Evolutionary conservation across 1,284 basidiomycete species (phyloP).

Genomic region (Wallemia mellicola): DNA sequence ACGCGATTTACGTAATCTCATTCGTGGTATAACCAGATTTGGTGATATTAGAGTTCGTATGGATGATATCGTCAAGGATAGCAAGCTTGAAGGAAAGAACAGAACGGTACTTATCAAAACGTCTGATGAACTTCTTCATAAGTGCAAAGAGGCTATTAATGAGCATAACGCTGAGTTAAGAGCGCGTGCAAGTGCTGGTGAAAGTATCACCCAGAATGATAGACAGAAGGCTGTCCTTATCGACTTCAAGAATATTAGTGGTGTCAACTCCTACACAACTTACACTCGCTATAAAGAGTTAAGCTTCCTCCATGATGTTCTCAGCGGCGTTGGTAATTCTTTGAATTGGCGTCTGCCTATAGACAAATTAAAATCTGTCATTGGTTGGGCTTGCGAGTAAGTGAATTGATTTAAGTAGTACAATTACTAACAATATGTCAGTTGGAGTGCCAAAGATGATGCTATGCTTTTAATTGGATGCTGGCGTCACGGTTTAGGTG

Average conservation of each 20-base stretch:
- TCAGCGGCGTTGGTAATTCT: conserved; percentile 31
- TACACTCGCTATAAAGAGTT: conserved; percentile 70
- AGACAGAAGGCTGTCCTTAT: conserved; percentile 63
- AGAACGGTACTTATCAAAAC: conserved; percentile 68
- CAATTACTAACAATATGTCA: conserved; percentile 82
- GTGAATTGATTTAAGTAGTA: conserved; percentile 26
- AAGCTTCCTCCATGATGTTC: conserved; percentile 54
- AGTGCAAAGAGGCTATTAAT: conserved; percentile 54
- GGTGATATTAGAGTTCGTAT: conserved; percentile 87
- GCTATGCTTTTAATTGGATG: conserved; percentile 81
- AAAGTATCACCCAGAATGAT: conserved; percentile 27
- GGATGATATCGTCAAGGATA: conserved; percentile 68
- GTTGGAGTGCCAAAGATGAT: conserved; percentile 80
- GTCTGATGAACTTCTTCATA: conserved; percentile 67
- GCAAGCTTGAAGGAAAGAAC: conserved; percentile 87
- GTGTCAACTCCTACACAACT: conserved; percentile 93
- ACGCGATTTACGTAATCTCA: conserved; percentile 78
- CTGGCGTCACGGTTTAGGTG: conserved; percentile 76
- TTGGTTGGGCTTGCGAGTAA: background rate
- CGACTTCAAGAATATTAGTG: conserved; percentile 57
- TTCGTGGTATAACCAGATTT: conserved; percentile 87
- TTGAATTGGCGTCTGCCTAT: conserved; percentile 63
- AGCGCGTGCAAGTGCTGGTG: conserved; percentile 42
- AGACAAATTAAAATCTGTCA: conserved; percentile 25
- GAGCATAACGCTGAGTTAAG: conserved; percentile 56